phyloP scores from a whole-genome alignment of 2,329 filamentous ascomycete species.

The Fusarium sororula region DNA sequence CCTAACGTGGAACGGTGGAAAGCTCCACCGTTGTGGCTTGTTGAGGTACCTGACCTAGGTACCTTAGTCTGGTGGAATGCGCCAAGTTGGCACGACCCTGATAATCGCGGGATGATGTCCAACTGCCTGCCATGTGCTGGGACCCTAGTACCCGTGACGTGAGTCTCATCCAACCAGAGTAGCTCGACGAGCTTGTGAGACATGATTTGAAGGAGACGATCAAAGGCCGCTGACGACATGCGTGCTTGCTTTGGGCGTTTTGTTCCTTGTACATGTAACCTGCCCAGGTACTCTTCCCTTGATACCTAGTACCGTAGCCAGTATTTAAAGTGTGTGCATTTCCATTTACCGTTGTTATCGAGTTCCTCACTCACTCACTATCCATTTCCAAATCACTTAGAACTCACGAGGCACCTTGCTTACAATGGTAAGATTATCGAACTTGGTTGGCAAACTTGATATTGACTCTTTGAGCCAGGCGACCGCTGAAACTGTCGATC shows the following conservation, averaged over 20 bases:
- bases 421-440: constrained; percentile 25
- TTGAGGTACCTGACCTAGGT: not conserved
- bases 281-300: not conserved
- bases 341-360: not conserved
- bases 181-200: constrained; percentile 12
- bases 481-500: constrained; percentile 61
- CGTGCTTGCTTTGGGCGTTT: constrained; percentile 11
- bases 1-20: not conserved
- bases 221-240: constrained; percentile 37
- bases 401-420: not conserved
- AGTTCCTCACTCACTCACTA: not conserved
- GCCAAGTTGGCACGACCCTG: constrained; percentile 1
- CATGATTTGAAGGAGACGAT: constrained; percentile 27
- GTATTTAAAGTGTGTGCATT: constrained; percentile 11
- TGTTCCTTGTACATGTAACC: constrained; percentile 8
- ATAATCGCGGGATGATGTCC: not conserved
- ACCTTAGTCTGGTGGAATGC: not conserved
- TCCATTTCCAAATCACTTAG: not conserved
- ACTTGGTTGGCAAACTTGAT: too few species aligned
- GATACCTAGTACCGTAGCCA: not conserved
- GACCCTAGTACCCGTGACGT: constrained; percentile 32
- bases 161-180: constrained; percentile 29
- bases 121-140: not conserved
- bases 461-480: constrained; percentile 48
- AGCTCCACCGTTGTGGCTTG: constrained; percentile 1